phyloP scores from a whole-genome alignment of 306 rosid genomes.

The Oemleria cerasiformis region DNA sequence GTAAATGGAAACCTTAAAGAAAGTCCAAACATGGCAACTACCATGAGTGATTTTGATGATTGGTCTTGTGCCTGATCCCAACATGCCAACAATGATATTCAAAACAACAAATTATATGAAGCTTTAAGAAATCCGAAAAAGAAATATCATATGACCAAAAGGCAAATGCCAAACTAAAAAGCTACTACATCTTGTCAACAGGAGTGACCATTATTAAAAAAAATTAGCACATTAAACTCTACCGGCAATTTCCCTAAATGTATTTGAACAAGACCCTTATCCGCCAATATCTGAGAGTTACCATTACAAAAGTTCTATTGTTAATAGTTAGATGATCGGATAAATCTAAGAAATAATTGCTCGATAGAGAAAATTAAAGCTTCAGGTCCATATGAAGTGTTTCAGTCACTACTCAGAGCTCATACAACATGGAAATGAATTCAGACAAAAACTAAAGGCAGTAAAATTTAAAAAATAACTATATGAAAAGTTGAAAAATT shows the following conservation, averaged over 20 bases:
- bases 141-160: background rate
- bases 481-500: background rate
- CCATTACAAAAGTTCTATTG: background rate
- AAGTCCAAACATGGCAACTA: background rate
- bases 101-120: background rate
- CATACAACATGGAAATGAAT: background rate
- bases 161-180: background rate
- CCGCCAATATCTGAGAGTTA: background rate
- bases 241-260: background rate
- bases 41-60: background rate
- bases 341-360: background rate
- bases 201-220: background rate
- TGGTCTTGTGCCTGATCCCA: background rate
- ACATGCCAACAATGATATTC: background rate
- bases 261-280: background rate
- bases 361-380: background rate
- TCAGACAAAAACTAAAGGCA: slow-evolving; percentile 22
- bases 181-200: background rate
- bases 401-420: background rate
- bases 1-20: background rate
- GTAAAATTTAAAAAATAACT: background rate
- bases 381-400: background rate
- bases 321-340: background rate
- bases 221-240: background rate
- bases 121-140: background rate